Base-by-base conservation (phyloP, 2,329 filamentous ascomycete species). In the Fusarium ramigenum region DNA sequence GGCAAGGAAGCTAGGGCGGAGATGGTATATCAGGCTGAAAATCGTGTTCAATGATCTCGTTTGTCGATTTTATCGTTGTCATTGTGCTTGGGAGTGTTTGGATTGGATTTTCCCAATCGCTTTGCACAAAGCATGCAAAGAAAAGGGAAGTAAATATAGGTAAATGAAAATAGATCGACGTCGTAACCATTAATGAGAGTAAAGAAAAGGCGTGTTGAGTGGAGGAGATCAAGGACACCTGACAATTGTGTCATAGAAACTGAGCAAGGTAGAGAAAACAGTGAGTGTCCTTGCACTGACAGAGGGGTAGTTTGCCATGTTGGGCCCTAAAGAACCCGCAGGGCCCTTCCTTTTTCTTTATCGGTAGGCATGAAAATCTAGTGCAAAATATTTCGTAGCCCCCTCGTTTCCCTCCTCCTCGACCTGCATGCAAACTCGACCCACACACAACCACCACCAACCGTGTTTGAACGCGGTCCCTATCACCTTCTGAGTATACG, bases 151-250 rank as follows among this genome's bases (percentile, higher is more conserved):
- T 18, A 9, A 34, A 9, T 9, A 10, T 30, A 1, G 4, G 30
- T 11, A 30, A 30, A 11, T 30, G 28, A 30, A 30, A 16, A 19
- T 5, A 25, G 0, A 21, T 15, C 4, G 7, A 8, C 2, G 18
- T 1, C 2, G 4, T 6, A 19, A n/a, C n/a, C n/a, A n/a, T n/a
- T n/a, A n/a, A n/a, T n/a, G n/a, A 25, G 21, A 32, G 15, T 2
- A 11, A 16, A 36, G 2, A 18, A 36, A 25, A 21, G 32, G 19
- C 4, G 6, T 1, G 4, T 2, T 32, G 25, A 54, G 34, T 10
- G 7, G 3, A n/a, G 7, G 14, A 28, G 19, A 28, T 3, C 3
- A 14, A 28, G 1, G 14, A n/a, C 1, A 1, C 9, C n/a, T 37
- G 50, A 12, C 34, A 53, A 3, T 9, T 28, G 6, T 10, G 6